A percentile compares a stretch with the other conserved stretches of the same genome.
phyloP scores from a whole-genome alignment of 306 rosid species.

The Inga leiocalycina region DNA sequence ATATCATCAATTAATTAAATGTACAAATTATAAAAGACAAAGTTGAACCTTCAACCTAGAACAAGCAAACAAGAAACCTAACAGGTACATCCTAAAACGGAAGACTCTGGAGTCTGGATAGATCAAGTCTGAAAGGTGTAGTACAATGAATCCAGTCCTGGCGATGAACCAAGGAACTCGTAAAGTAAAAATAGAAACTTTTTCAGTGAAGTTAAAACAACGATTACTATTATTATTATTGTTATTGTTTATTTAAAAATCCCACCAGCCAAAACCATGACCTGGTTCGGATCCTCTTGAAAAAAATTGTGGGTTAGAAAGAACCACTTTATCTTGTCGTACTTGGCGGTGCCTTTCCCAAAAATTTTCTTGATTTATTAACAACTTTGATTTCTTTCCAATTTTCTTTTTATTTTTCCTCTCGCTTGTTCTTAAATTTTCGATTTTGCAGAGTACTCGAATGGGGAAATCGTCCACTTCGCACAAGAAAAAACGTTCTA shows the following conservation, averaged over 20 bases:
- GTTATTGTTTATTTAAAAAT: neutral
- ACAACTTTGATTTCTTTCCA: neutral
- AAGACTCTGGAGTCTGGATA: neutral
- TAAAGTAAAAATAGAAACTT: neutral
- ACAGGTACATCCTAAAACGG: neutral
- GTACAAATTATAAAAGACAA: no score
- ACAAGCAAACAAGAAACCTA: no score
- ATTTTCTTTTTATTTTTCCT: neutral
- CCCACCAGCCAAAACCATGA: neutral
- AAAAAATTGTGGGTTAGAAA: neutral
- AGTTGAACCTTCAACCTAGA: no score
- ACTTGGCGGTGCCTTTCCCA: conserved; percentile 6
- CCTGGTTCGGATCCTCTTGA: neutral
- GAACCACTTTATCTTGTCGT: neutral
- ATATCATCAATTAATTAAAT: no score
- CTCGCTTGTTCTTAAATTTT: conserved; percentile 29
- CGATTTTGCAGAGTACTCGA: conserved; percentile 55
- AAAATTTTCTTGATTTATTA: neutral
- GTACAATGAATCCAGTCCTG: no score
- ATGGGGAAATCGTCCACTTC: conserved; percentile 88
- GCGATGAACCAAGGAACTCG: neutral
- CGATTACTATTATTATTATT: no score
- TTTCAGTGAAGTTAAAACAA: neutral
- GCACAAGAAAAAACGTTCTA: conserved; percentile 62
- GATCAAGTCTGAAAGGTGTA: no score